These are phyloP conservation scores for Nitzschia sp. DNA, from an alignment of 108 stramenopile species.

Conservation along the genomic window DNA sequence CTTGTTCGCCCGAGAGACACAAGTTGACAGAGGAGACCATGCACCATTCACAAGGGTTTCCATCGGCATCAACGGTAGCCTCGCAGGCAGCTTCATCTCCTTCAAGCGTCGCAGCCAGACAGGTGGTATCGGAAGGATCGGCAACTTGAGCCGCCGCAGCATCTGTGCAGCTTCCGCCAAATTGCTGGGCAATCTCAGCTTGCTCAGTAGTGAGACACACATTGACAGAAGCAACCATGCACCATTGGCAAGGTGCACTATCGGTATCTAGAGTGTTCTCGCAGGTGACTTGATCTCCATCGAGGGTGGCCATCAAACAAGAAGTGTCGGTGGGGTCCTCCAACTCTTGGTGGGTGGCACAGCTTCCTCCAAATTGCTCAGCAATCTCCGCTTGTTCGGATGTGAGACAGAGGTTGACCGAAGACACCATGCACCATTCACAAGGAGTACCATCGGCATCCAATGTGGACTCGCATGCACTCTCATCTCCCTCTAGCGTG, in stretches of 20 bases:
- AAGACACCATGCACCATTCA: constrained; percentile 33
- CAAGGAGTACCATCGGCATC: constrained; percentile 43
- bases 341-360: constrained; percentile 2
- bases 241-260: constrained; percentile 32
- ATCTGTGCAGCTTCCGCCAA: constrained; percentile 19
- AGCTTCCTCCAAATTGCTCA: constrained; percentile 26
- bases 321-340: constrained; percentile 18
- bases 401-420: constrained; percentile 23
- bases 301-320: constrained; percentile 17
- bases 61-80: constrained; percentile 28
- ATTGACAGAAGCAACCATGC: constrained; percentile 3
- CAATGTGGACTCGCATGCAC: constrained; percentile 30
- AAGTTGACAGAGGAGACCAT: constrained; percentile 3
- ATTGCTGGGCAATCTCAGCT: constrained; percentile 27
- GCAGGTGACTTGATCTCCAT: constrained; percentile 13
- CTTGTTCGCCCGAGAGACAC: constrained; percentile 36
- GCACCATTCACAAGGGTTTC: constrained; percentile 33
- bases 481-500: constrained; percentile 19
- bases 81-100: constrained; percentile 15
- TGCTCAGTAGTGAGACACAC: constrained; percentile 28
- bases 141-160: not conserved
- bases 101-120: constrained; percentile 10
- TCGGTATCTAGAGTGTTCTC: constrained; percentile 23
- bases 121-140: constrained; percentile 24
- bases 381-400: constrained; percentile 30